Percentiles rank a stretch among this genome's conserved stretches.
phyloP scores from a whole-genome alignment of 2,329 filamentous ascomycete genomes.

The Pseudopyrenochaeta lycopersici region DNA sequence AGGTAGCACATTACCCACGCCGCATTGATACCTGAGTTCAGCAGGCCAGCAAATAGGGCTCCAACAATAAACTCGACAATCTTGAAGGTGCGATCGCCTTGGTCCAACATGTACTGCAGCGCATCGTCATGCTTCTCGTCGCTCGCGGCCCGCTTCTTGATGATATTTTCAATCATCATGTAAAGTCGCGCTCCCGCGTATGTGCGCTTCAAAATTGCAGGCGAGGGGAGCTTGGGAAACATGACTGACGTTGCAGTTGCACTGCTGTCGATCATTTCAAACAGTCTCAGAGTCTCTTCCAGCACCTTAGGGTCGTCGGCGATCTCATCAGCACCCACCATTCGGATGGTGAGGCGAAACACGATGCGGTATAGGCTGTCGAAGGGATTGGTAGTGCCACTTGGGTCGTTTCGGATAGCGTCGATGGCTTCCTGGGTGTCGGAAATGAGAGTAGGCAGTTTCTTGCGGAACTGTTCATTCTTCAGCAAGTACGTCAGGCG shows the following conservation, averaged over 20 bases:
- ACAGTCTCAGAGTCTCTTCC: constrained; percentile 55
- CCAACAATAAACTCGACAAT: constrained; percentile 62
- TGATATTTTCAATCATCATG: constrained; percentile 58
- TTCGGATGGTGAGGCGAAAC: constrained; percentile 67
- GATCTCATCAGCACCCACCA: constrained; percentile 63
- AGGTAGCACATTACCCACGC: constrained; percentile 56
- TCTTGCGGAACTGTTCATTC: constrained; percentile 36
- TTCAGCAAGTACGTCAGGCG: constrained; percentile 34
- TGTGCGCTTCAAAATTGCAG: constrained; percentile 54
- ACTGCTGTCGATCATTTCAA: constrained; percentile 58
- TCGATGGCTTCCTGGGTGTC: constrained; percentile 53
- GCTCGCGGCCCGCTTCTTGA: constrained; percentile 55
- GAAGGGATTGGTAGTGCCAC: constrained; percentile 61
- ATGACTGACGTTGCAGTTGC: constrained; percentile 59
- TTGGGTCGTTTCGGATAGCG: constrained; percentile 44
- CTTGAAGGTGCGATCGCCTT: constrained; percentile 55
- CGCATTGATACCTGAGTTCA: constrained; percentile 67
- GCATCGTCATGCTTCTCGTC: constrained; percentile 59
- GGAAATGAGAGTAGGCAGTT: constrained; percentile 53
- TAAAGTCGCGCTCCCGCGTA: constrained; percentile 60
- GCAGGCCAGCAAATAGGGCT: constrained; percentile 64
- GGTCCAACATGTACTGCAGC: constrained; percentile 63
- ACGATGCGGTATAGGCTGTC: constrained; percentile 62
- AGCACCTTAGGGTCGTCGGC: constrained; percentile 57
- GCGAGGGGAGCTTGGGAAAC: constrained; percentile 62